Evolutionary conservation across 208 protist species (phyloP), one percentile per base, ranked within the genome.

Genomic region (Spongospora subterranea): DNA sequence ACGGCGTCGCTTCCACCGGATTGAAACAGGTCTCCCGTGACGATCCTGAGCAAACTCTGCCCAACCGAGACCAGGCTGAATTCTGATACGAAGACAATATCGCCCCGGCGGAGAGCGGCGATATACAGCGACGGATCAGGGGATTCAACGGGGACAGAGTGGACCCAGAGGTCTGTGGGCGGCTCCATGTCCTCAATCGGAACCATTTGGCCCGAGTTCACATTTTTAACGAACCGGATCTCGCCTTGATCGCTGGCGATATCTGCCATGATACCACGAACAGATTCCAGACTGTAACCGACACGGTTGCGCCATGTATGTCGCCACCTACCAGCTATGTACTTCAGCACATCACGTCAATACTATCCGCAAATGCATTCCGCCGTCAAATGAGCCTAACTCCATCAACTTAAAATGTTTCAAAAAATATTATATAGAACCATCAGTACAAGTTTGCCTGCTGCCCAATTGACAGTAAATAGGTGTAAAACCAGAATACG

Each of bases 61-160:
- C 71, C 71, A n/a, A 82, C 35, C 71, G 71, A 82, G 35, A 82
- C 71, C 71, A 82, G 71, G 71, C 35, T 45, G 71, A 82, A 82
- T 35, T 82, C 71, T 6, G 17, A 40, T 13, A 82, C 71, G 71
- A 82, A 82, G 35, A 82, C 71, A 35, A 82, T 35, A 43, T 82
- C 71, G 6, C 71, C 71, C 17, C n/a, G 71, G 17, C 40, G 6
- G 35, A 82, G 71, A n/a, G 6, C 71, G 6, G 71, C 71, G 6
- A 82, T 82, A 6, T 29, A 60, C 24, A 60, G 50, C 50, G 50
- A 60, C 50, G 50, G 6, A 60, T 24, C 6, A 60, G 6, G 50
- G 50, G 50, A 29, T 60, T 6, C 24, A 60, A 24, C 50, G 6
- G 50, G 50, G 50, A 6, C n/a, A n/a, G n/a, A 17, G n/a, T 82